phyloP scores from a whole-genome alignment of 202 grass and related monocot genomes.

The Schoenoplectus tabernaemontani region DNA sequence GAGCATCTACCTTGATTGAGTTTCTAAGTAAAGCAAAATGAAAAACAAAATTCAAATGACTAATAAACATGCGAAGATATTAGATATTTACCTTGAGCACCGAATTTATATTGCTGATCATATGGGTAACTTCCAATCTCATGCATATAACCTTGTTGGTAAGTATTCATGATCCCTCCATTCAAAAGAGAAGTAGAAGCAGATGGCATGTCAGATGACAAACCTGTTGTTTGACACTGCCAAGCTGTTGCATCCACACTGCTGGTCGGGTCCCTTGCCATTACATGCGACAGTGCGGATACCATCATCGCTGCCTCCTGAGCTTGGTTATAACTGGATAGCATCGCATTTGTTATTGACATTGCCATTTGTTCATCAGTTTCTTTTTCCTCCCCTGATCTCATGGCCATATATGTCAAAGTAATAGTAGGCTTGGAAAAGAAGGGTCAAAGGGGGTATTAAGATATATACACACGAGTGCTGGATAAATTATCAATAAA shows the following conservation, averaged over 20 bases:
- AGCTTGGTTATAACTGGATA: slow-evolving; percentile 36
- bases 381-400: neutral
- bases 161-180: slow-evolving; percentile 5
- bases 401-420: slow-evolving; percentile 18
- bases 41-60: neutral
- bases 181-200: neutral
- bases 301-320: slow-evolving; percentile 57
- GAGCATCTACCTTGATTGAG: too few relatives aligned
- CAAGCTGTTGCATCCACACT: neutral
- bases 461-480: neutral
- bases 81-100: slow-evolving; percentile 15
- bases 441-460: slow-evolving; percentile 1
- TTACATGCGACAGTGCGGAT: slow-evolving; percentile 51
- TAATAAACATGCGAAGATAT: slow-evolving; percentile 2
- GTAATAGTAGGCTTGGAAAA: slow-evolving; percentile 15
- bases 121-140: slow-evolving; percentile 19
- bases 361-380: slow-evolving; percentile 15
- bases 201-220: neutral
- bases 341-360: slow-evolving; percentile 19
- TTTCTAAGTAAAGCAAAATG: neutral
- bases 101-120: slow-evolving; percentile 9
- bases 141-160: slow-evolving; percentile 14
- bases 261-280: slow-evolving; percentile 25
- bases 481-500: neutral
- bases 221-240: neutral